phyloP scores from a whole-genome alignment of 1,284 basidiomycete genomes.

The Chalciporus sp. region DNA sequence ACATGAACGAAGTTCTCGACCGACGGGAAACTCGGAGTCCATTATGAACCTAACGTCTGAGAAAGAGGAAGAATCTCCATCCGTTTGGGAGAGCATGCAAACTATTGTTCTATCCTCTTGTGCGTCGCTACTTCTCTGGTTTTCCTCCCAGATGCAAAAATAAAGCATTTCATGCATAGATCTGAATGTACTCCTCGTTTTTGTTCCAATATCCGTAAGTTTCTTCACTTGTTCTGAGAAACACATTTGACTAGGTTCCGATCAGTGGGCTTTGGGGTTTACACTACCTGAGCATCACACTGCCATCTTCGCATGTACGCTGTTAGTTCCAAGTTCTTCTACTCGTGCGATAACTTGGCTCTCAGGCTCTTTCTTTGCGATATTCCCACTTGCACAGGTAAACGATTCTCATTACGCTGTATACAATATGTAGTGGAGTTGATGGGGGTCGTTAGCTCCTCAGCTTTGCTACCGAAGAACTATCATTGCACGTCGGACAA shows the following conservation, averaged over 20 bases:
- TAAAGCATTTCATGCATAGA: slow-evolving; percentile 49
- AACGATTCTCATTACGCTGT: slow-evolving; percentile 51
- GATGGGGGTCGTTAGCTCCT: slow-evolving; percentile 52
- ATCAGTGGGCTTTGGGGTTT: slow-evolving; percentile 75
- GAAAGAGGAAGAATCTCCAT: slow-evolving; percentile 45
- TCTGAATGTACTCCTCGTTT: slow-evolving; percentile 65
- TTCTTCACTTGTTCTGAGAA: not conserved
- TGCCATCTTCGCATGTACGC: slow-evolving; percentile 73
- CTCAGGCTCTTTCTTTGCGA: slow-evolving; percentile 70
- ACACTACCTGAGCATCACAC: slow-evolving; percentile 53
- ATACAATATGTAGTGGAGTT: slow-evolving; percentile 7
- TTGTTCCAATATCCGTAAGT: slow-evolving; percentile 70
- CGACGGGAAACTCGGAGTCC: slow-evolving; percentile 1
- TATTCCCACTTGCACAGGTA: slow-evolving; percentile 77
- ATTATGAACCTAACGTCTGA: slow-evolving; percentile 28
- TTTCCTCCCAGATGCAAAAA: not conserved
- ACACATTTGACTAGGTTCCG: slow-evolving; percentile 36
- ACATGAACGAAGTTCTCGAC: slow-evolving; percentile 12
- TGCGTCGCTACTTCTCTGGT: slow-evolving; percentile 23
- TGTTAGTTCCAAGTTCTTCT: not conserved
- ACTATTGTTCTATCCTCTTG: slow-evolving; percentile 57
- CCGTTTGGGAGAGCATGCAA: slow-evolving; percentile 43
- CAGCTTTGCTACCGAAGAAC: slow-evolving; percentile 86
- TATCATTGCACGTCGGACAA: slow-evolving; percentile 82
- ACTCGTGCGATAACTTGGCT: slow-evolving; percentile 9